Percentiles rank a stretch among this genome's conserved stretches.
Evolutionary conservation across 371 early-diverging fungal species (phyloP).

Genomic region (Mortierella sp.): DNA sequence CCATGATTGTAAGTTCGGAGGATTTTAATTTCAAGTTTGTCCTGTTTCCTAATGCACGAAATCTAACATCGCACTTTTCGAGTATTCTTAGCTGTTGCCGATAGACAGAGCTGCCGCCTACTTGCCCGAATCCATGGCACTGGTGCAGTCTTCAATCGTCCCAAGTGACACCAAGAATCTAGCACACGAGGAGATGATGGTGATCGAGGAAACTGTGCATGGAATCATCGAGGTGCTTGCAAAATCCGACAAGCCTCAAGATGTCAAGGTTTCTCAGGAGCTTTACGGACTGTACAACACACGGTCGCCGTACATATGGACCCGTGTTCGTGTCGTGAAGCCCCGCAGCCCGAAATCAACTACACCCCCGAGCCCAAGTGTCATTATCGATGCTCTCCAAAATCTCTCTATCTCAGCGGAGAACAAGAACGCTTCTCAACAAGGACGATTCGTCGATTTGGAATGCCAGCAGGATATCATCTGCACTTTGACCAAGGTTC

Average conservation of each 20-base stretch:
- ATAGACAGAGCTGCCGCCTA: conserved; percentile 17
- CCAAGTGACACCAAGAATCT: conserved; percentile 14
- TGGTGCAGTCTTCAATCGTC: conserved; percentile 27
- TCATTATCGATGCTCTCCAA: conserved; percentile 21
- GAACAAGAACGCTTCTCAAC: neutral
- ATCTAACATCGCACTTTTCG: neutral
- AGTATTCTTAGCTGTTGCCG: conserved; percentile 22
- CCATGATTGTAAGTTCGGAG: conserved; percentile 42
- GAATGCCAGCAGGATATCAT: conserved; percentile 34
- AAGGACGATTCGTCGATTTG: conserved; percentile 20
- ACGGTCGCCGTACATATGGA: conserved; percentile 47
- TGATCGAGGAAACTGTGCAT: conserved; percentile 27
- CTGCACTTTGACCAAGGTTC: conserved; percentile 20
- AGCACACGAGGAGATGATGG: conserved; percentile 35
- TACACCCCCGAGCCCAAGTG: conserved; percentile 28
- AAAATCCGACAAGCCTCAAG: conserved; percentile 14
- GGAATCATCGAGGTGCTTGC: conserved; percentile 26
- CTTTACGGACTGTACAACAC: conserved; percentile 26
- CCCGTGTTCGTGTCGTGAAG: conserved; percentile 22
- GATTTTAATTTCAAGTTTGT: neutral
- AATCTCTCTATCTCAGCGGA: neutral
- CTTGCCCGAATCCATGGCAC: conserved; percentile 33
- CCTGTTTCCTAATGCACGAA: too few relatives aligned
- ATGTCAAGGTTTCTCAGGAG: conserved; percentile 26
- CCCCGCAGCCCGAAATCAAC: neutral